phyloP scores from a whole-genome alignment of 768 basidiomycete species.

The Mycena alexandri region DNA sequence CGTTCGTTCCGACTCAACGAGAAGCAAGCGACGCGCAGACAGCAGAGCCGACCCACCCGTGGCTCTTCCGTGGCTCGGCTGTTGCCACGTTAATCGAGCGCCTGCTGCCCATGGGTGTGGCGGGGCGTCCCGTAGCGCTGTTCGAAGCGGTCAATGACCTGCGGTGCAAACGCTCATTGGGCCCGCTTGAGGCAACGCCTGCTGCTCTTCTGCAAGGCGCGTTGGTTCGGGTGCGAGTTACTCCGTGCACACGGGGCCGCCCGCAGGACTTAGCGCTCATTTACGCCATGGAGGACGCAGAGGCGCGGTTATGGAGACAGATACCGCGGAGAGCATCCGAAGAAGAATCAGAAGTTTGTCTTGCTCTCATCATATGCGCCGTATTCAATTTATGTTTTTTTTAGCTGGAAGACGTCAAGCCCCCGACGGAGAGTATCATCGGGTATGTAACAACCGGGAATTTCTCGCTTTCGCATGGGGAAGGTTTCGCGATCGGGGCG shows the following conservation, averaged over 20 bases:
- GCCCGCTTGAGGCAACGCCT: slow-evolving; percentile 48
- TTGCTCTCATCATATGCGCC: neutral
- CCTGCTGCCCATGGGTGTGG: slow-evolving; percentile 49
- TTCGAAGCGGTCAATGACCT: slow-evolving; percentile 68
- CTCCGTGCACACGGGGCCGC: slow-evolving; percentile 73
- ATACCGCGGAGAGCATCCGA: slow-evolving; percentile 41
- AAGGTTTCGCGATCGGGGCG: slow-evolving; percentile 83
- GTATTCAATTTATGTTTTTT: slow-evolving; percentile 11
- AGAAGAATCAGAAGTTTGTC: slow-evolving; percentile 46
- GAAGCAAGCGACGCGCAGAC: slow-evolving; percentile 48
- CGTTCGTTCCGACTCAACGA: slow-evolving; percentile 71
- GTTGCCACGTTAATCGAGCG: slow-evolving; percentile 60
- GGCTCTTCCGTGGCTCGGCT: slow-evolving; percentile 78
- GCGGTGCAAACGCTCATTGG: slow-evolving; percentile 66
- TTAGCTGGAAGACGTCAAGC: slow-evolving; percentile 61
- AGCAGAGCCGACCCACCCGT: slow-evolving; percentile 54
- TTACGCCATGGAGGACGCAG: slow-evolving; percentile 70
- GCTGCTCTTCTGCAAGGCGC: slow-evolving; percentile 68
- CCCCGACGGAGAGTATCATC: slow-evolving; percentile 64
- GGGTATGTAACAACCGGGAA: slow-evolving; percentile 91
- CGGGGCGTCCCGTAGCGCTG: slow-evolving; percentile 56
- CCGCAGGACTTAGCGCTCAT: slow-evolving; percentile 83
- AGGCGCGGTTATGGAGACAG: slow-evolving; percentile 63
- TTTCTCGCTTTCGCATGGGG: slow-evolving; percentile 82
- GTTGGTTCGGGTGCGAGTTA: slow-evolving; percentile 75